Evolutionary conservation across 2,329 filamentous ascomycete genomes (phyloP), one percentile per base, ranked within the genome.

Genomic region (Davidsoniella eucalypti): DNA sequence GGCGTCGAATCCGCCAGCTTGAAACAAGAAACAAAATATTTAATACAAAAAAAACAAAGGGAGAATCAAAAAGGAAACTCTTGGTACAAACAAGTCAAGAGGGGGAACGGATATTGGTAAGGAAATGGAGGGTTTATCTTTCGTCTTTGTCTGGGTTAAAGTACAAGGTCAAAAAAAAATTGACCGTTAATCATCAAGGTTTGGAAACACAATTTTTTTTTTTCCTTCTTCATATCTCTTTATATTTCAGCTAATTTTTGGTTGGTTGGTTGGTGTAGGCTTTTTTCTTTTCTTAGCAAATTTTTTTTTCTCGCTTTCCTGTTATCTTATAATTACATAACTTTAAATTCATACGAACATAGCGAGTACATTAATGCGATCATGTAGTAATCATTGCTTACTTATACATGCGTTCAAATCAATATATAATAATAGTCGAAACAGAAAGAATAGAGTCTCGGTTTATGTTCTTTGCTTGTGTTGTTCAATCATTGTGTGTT

Each of bases 151-250:
- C 10, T 33, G 10, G 18, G 12, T 17, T 45, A 40, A 43, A 25
- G 38, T 45, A 51, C 45, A 7, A n/a, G 37, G 10, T 38, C 16
- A 5, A n/a, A 14, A 49, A 16, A 49, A 14, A 49, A 16, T 42
- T 8, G 18, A 23, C 16, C 47, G 12, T 49, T 25, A 16, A 41
- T 26, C 18, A 51, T 38, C 42, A 41, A 44, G 21, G 42, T 47
- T 47, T 39, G 44, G 45, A n/a, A n/a, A n/a, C n/a, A n/a, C n/a
- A n/a, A n/a, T n/a, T 47, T 12, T 18, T 42, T 47, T 46, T 21
- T 23, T 18, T 25, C 25, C 25, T 14, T 49, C 16, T 49, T 50
- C 8, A 26, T 39, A 16, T 12, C 37, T 23, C 23, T 33, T 23
- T 17, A 21, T 36, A 37, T 45, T 46, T 5, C 7, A 21, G 26